A percentile compares a stretch with the other conserved stretches of the same genome.
Evolutionary conservation across 2,329 filamentous ascomycete genomes (phyloP).

Genomic region (Calonectria crousiana): DNA sequence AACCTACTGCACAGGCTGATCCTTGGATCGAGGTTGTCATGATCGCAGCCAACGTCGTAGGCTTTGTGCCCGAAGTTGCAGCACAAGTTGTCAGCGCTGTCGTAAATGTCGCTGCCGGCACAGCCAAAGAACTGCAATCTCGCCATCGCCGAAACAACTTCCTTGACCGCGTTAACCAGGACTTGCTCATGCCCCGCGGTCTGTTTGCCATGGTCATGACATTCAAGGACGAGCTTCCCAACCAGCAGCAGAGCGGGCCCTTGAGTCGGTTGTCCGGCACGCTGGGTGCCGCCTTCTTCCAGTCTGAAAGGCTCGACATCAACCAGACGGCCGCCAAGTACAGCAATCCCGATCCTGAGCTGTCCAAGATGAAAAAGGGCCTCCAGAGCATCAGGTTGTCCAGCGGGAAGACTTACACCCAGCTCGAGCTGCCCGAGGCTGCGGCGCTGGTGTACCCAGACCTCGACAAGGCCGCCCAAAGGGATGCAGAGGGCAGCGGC

Average conservation of each 20-base stretch:
- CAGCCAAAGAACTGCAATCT: constrained; percentile 5
- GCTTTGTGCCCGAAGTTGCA: constrained; percentile 6
- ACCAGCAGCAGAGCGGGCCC: constrained; percentile 6
- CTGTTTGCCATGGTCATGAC: constrained; percentile 20
- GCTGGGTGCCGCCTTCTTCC: background rate
- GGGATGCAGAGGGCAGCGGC: background rate
- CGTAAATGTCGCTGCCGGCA: constrained; percentile 3
- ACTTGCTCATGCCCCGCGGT: constrained; percentile 10
- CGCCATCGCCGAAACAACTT: constrained; percentile 10
- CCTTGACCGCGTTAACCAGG: constrained; percentile 9
- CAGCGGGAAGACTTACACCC: constrained; percentile 13
- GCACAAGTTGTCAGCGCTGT: background rate
- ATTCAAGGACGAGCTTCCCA: constrained; percentile 12
- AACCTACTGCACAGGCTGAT: background rate
- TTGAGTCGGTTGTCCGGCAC: background rate
- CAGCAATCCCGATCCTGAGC: background rate
- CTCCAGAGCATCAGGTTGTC: background rate
- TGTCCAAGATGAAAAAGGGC: background rate
- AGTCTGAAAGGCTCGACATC: constrained; percentile 13
- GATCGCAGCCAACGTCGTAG: constrained; percentile 6
- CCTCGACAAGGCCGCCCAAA: constrained; percentile 2
- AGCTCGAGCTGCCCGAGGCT: constrained; percentile 17
- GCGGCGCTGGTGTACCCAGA: constrained; percentile 9
- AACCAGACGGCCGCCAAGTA: constrained; percentile 17
- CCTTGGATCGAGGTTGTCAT: constrained; percentile 11